phyloP scores from a whole-genome alignment of 371 early-diverging fungal genomes.

The Mucor mucedo region DNA sequence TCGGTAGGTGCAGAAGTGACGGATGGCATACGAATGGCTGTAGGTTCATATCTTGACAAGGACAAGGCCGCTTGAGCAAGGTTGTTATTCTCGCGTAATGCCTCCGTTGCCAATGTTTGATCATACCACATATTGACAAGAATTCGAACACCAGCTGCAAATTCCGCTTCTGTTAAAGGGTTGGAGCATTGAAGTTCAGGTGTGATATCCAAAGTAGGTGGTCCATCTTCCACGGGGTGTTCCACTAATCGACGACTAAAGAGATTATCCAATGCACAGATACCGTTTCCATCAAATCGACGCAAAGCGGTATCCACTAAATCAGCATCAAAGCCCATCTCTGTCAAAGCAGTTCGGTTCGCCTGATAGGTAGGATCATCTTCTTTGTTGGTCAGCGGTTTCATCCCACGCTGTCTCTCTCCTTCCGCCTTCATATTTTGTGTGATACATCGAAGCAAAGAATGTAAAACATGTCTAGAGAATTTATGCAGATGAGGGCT shows the following conservation, averaged over 20 bases:
- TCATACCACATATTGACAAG: conserved; percentile 86
- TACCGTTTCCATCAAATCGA: conserved; percentile 71
- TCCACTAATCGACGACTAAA: conserved; percentile 64
- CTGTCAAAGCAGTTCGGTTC: conserved; percentile 37
- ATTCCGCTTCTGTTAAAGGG: conserved; percentile 29
- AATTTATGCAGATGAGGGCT: conserved; percentile 39
- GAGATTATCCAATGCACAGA: conserved; percentile 89
- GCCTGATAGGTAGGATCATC: conserved; percentile 4
- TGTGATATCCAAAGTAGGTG: conserved; percentile 3
- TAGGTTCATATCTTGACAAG: conserved; percentile 67
- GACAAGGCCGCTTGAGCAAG: conserved; percentile 79
- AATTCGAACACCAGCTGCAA: conserved; percentile 64
- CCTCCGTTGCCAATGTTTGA: conserved; percentile 67
- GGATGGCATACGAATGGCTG: conserved; percentile 8
- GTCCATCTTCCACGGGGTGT: conserved; percentile 6
- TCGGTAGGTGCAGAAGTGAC: background rate
- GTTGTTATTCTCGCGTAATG: conserved; percentile 71
- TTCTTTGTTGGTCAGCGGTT: background rate
- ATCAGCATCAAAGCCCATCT: conserved; percentile 85
- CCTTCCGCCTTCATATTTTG: conserved; percentile 73
- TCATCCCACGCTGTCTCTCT: background rate
- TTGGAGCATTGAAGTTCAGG: background rate
- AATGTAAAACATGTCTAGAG: conserved; percentile 55
- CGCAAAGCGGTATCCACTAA: conserved; percentile 80
- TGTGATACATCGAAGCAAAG: conserved; percentile 60